These are phyloP conservation scores for Ambrosiella cleistominuta DNA, from an alignment of 2,329 filamentous ascomycete genomes.

Conservation along the genomic window DNA sequence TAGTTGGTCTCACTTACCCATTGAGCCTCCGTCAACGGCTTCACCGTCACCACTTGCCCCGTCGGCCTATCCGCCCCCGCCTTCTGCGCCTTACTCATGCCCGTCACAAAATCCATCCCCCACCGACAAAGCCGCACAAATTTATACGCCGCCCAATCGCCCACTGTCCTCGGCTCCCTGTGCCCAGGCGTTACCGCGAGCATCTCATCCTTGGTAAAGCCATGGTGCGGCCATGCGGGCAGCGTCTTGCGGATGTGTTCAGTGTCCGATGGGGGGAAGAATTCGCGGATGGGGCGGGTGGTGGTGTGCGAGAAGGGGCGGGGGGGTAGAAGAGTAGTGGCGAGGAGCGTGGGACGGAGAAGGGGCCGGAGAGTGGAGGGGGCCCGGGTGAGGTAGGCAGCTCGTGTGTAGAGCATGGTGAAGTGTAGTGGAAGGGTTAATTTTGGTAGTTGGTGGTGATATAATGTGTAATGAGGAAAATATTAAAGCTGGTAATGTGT, in stretches of 20 bases:
- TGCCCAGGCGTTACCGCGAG: constrained; percentile 55
- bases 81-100: constrained; percentile 54
- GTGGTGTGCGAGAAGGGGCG: constrained; percentile 34
- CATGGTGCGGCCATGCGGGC: constrained; percentile 52
- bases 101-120: constrained; percentile 67
- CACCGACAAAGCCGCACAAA: constrained; percentile 61
- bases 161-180: constrained; percentile 50
- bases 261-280: constrained; percentile 46
- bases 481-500: neutral
- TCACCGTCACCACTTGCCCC: constrained; percentile 32
- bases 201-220: constrained; percentile 70
- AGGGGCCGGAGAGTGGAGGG: neutral
- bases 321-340: constrained; percentile 15
- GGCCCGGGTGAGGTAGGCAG: neutral
- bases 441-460: neutral
- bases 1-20: constrained; percentile 35
- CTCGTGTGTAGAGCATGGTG: constrained; percentile 8
- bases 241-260: constrained; percentile 43
- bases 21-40: constrained; percentile 64
- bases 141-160: constrained; percentile 63
- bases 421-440: neutral
- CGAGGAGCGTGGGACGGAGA: constrained; percentile 5
- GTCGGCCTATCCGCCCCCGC: constrained; percentile 40
- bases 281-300: constrained; percentile 31
- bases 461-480: neutral